Conservation (phyloP, 1,284 basidiomycete genomes). For the Ustilago loliicola region DNA sequence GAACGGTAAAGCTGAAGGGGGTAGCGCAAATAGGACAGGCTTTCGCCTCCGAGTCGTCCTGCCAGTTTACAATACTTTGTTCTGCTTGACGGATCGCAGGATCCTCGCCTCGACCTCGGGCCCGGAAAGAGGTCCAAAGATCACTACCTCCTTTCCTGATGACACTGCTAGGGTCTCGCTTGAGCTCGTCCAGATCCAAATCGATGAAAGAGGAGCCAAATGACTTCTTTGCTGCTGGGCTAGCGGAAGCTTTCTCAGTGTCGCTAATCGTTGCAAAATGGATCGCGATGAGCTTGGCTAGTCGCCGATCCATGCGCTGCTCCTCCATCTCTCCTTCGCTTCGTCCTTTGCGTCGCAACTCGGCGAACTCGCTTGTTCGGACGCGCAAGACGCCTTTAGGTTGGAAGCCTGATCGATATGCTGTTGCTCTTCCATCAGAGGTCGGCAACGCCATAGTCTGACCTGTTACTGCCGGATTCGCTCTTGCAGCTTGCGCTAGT, state of each 20-base stretch:
- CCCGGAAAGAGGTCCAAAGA: slow-evolving; percentile 50
- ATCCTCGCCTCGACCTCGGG: slow-evolving; percentile 47
- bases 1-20: slow-evolving; percentile 87
- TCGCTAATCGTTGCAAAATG: slow-evolving; percentile 44
- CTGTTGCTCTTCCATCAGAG: slow-evolving; percentile 34
- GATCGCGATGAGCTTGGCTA: slow-evolving; percentile 60
- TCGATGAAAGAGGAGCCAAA: slow-evolving; percentile 27
- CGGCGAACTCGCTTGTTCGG: slow-evolving; percentile 51
- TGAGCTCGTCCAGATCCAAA: slow-evolving; percentile 49
- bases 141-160: slow-evolving; percentile 42
- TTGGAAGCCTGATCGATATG: slow-evolving; percentile 61
- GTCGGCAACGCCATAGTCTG: not conserved
- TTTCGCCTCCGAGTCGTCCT: slow-evolving; percentile 81
- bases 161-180: slow-evolving; percentile 40
- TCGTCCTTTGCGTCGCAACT: slow-evolving; percentile 26
- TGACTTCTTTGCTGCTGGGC: slow-evolving; percentile 25
- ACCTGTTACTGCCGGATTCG: not conserved
- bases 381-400: slow-evolving; percentile 60
- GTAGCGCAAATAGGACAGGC: slow-evolving; percentile 90
- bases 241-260: slow-evolving; percentile 17
- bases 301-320: slow-evolving; percentile 63
- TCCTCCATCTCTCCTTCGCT: slow-evolving; percentile 58
- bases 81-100: slow-evolving; percentile 73
- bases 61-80: slow-evolving; percentile 94
- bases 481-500: slow-evolving; percentile 35